Evolutionary conservation across 2,329 filamentous ascomycete species (phyloP).

Genomic region (Ceratocystis huliohia): DNA sequence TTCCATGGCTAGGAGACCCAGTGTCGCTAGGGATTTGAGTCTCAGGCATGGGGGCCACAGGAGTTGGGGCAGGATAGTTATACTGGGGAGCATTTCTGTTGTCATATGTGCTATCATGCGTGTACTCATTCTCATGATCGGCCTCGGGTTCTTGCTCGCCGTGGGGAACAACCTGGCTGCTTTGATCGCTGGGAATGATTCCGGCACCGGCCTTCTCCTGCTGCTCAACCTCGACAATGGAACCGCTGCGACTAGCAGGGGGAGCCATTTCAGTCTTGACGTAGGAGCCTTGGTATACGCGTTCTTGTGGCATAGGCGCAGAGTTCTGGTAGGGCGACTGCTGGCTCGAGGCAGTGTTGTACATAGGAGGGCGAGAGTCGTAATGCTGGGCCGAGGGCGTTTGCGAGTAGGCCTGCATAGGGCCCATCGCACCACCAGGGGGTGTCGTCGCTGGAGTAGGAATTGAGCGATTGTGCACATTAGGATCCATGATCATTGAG

Average conservation of each 20-base stretch:
- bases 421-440: conserved; percentile 62
- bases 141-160: conserved; percentile 52
- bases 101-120: conserved; percentile 67
- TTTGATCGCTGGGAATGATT: conserved; percentile 39
- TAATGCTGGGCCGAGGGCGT: conserved; percentile 51
- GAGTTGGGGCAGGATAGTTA: conserved; percentile 59
- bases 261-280: conserved; percentile 84
- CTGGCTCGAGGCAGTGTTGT: conserved; percentile 56
- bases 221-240: conserved; percentile 17
- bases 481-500: conserved; percentile 69
- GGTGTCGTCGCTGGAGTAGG: conserved; percentile 87
- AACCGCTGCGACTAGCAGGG: conserved; percentile 44
- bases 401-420: conserved; percentile 61
- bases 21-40: conserved; percentile 74
- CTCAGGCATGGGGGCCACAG: conserved; percentile 55
- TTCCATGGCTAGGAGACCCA: conserved; percentile 50
- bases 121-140: conserved; percentile 72
- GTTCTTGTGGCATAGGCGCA: conserved; percentile 45
- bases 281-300: conserved; percentile 56
- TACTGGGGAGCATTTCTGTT: conserved; percentile 55
- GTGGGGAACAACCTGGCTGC: conserved; percentile 44
- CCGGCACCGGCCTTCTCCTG: conserved; percentile 56
- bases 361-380: conserved; percentile 65
- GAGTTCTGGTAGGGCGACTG: conserved; percentile 59
- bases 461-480: conserved; percentile 69